Evolutionary conservation across 305 asterid species (phyloP).

Genomic region (Fraxinus xanthoxyloides): DNA sequence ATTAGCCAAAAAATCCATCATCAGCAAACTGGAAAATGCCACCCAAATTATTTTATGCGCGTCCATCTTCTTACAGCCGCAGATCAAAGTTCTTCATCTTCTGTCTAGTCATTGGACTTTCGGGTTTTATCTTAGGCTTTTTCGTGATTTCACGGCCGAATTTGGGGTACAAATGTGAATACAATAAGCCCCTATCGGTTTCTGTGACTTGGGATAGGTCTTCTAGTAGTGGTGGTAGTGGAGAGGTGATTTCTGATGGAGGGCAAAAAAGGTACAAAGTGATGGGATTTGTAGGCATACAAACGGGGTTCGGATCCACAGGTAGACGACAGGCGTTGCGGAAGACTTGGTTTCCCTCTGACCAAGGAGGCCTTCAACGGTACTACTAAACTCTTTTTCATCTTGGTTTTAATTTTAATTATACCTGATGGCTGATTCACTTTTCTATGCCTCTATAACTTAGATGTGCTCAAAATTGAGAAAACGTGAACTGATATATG

Average conservation of each 20-base stretch:
- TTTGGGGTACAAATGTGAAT: conserved; percentile 41
- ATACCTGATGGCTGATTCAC: not conserved
- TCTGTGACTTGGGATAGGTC: conserved; percentile 77
- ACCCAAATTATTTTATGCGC: conserved; percentile 67
- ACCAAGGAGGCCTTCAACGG: conserved; percentile 74
- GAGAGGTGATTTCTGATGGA: conserved; percentile 27
- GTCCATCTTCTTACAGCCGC: conserved; percentile 43
- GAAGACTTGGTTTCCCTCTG: conserved; percentile 92
- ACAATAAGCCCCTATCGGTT: conserved; percentile 61
- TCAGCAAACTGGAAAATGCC: conserved; percentile 45
- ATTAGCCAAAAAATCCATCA: not conserved
- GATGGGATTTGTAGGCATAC: conserved; percentile 94
- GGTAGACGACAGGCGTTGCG: conserved; percentile 76
- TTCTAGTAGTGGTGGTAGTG: conserved; percentile 22
- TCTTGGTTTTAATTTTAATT: not conserved
- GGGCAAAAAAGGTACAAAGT: conserved; percentile 68
- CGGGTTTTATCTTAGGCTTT: conserved; percentile 52
- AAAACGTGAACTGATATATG: not conserved
- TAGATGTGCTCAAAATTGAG: not conserved
- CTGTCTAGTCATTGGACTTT: conserved; percentile 43
- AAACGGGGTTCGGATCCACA: conserved; percentile 82
- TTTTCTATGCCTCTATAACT: not conserved
- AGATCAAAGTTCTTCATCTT: conserved; percentile 52
- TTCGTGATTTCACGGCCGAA: conserved; percentile 43
- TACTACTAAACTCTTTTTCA: conserved; percentile 21